A percentile compares a stretch with the other conserved stretches of the same genome.
phyloP scores from a whole-genome alignment of 352 stramenopile genomes.

The Globisporangium solare region DNA sequence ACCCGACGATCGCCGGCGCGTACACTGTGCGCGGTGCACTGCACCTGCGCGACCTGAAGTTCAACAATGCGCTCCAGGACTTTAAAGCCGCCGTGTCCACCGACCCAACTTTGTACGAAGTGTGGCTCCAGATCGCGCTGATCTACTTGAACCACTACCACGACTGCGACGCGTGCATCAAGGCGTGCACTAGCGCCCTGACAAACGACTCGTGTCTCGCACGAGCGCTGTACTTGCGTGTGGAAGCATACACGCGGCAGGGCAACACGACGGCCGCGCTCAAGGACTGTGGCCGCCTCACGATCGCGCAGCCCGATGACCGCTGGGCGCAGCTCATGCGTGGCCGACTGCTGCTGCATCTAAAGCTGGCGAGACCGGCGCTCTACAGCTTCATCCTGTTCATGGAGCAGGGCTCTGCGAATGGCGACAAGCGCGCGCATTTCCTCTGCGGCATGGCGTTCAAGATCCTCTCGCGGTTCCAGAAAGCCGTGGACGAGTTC shows the following conservation, averaged over 20 bases:
- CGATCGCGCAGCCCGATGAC: constrained; percentile 50
- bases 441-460: constrained; percentile 60
- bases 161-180: constrained; percentile 60
- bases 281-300: constrained; percentile 60
- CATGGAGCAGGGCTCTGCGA: constrained; percentile 34
- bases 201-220: constrained; percentile 58
- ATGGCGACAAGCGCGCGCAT: constrained; percentile 37
- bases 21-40: constrained; percentile 71
- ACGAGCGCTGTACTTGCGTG: constrained; percentile 60
- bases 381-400: constrained; percentile 78
- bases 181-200: constrained; percentile 56
- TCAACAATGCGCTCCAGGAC: constrained; percentile 72
- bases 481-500: constrained; percentile 59
- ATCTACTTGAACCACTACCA: constrained; percentile 82
- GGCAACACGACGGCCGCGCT: constrained; percentile 50
- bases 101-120: constrained; percentile 67
- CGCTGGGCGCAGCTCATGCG: constrained; percentile 60
- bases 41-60: constrained; percentile 63
- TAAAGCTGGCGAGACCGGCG: constrained; percentile 47
- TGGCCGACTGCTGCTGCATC: constrained; percentile 49
- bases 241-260: constrained; percentile 57
- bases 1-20: constrained; percentile 69
- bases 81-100: constrained; percentile 74
- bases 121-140: constrained; percentile 78
- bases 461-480: constrained; percentile 65